These are phyloP conservation scores for Penicillium hesseltinei DNA, from an alignment of 2,329 filamentous ascomycete genomes.

Conservation along the genomic window DNA sequence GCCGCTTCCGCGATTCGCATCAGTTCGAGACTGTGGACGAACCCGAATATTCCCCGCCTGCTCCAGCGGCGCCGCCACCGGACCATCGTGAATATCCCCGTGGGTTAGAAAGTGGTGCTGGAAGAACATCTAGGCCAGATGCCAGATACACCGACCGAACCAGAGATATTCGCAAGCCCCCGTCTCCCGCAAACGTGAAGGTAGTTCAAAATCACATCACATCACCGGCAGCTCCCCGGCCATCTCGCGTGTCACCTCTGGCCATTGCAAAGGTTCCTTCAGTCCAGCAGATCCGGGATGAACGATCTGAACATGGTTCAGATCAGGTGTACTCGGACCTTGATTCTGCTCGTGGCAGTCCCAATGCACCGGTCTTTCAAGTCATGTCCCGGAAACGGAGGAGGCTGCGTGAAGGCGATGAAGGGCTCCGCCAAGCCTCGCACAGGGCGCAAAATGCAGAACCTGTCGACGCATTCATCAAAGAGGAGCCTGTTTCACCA, in stretches of 20 bases:
- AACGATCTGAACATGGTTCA: conserved; percentile 37
- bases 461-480: conserved; percentile 55
- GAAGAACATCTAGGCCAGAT: conserved; percentile 41
- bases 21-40: conserved; percentile 43
- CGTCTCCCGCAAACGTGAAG: conserved; percentile 51
- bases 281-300: conserved; percentile 56
- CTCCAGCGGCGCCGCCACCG: conserved; percentile 38
- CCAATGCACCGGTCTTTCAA: conserved; percentile 41
- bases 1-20: conserved; percentile 22
- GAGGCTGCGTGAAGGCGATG: conserved; percentile 43
- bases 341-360: conserved; percentile 45
- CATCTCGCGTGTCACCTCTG: conserved; percentile 64
- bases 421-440: conserved; percentile 32
- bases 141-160: conserved; percentile 41
- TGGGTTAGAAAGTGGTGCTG: conserved; percentile 27
- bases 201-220: conserved; percentile 72
- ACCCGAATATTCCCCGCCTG: conserved; percentile 50
- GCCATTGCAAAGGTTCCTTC: conserved; percentile 52
- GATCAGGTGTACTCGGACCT: conserved; percentile 28
- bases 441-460: conserved; percentile 36
- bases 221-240: conserved; percentile 71
- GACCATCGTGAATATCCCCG: conserved; percentile 28
- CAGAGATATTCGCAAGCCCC: conserved; percentile 41
- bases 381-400: conserved; percentile 54
- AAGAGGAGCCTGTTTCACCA: conserved; percentile 62